Evolutionary conservation across 345 rosid species (phyloP).

Genomic region (Salix dunnii): DNA sequence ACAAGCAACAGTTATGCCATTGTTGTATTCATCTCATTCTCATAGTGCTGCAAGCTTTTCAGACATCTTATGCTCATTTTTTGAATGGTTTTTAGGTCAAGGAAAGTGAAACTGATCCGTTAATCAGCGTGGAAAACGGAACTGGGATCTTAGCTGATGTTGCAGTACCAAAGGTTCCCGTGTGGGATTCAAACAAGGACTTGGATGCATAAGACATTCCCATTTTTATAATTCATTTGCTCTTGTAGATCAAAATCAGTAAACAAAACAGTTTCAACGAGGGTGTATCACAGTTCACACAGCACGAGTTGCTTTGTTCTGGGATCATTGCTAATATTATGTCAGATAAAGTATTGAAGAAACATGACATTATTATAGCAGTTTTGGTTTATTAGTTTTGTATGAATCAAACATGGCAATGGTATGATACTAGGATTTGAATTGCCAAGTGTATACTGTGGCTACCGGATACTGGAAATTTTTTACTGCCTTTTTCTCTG

Average conservation of each 20-base stretch:
- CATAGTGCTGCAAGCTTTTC: not conserved
- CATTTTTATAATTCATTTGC: conserved; percentile 15
- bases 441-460: conserved; percentile 14
- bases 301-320: conserved; percentile 15
- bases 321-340: conserved; percentile 15
- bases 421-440: conserved; percentile 25
- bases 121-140: conserved; percentile 68
- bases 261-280: conserved; percentile 27
- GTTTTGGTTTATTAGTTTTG: conserved; percentile 25
- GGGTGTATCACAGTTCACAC: not conserved
- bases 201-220: conserved; percentile 56
- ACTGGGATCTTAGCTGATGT: conserved; percentile 60
- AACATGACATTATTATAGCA: conserved; percentile 25
- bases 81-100: conserved; percentile 42
- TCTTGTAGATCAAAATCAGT: conserved; percentile 18
- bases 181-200: conserved; percentile 90
- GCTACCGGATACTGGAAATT: not conserved
- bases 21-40: not conserved
- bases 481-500: not conserved
- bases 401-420: conserved; percentile 21
- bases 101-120: conserved; percentile 82
- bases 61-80: not conserved
- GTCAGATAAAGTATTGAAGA: conserved; percentile 20
- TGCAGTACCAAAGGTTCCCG: conserved; percentile 50
- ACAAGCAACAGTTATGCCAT: not conserved